phyloP scores from a whole-genome alignment of 2,329 filamentous ascomycete genomes.

The Thelonectria discophora region DNA sequence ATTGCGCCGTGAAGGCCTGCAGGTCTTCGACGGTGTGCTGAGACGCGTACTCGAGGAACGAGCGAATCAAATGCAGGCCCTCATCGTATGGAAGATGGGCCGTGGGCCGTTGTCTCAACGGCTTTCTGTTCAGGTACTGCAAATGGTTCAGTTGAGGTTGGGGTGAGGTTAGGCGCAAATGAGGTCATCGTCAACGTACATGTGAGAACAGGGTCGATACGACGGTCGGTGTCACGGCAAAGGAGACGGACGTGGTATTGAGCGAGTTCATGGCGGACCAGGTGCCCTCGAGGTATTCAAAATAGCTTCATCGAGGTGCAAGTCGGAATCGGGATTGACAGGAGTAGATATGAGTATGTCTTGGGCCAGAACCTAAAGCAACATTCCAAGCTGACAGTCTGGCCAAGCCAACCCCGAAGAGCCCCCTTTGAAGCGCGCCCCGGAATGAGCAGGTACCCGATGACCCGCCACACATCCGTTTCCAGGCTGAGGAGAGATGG shows the following conservation, averaged over 20 bases:
- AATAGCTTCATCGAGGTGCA: slow-evolving; percentile 12
- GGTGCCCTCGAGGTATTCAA: slow-evolving; percentile 18
- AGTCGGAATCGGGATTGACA: neutral
- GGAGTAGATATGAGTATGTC: neutral
- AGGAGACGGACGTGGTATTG: slow-evolving; percentile 82
- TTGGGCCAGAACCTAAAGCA: neutral
- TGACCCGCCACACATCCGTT: neutral
- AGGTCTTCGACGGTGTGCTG: slow-evolving; percentile 93
- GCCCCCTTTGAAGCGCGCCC: slow-evolving; percentile 4
- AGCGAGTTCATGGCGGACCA: slow-evolving; percentile 59
- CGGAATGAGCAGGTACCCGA: neutral
- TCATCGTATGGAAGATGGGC: slow-evolving; percentile 95
- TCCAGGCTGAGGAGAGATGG: neutral
- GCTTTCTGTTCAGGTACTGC: slow-evolving; percentile 84
- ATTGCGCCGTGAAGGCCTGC: slow-evolving; percentile 89
- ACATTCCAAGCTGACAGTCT: neutral
- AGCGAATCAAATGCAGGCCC: slow-evolving; percentile 85
- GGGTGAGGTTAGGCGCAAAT: neutral
- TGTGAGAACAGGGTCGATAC: slow-evolving; percentile 88
- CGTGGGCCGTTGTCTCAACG: slow-evolving; percentile 80
- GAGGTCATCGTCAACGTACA: slow-evolving; percentile 59
- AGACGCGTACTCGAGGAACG: slow-evolving; percentile 85
- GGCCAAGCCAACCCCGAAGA: slow-evolving; percentile 6
- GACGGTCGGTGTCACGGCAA: slow-evolving; percentile 87
- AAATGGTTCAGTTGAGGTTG: neutral